Percentiles rank a stretch among this genome's conserved stretches.
Evolutionary conservation across 2,329 filamentous ascomycete genomes (phyloP).

Genomic region (Aspergillus niger): DNA sequence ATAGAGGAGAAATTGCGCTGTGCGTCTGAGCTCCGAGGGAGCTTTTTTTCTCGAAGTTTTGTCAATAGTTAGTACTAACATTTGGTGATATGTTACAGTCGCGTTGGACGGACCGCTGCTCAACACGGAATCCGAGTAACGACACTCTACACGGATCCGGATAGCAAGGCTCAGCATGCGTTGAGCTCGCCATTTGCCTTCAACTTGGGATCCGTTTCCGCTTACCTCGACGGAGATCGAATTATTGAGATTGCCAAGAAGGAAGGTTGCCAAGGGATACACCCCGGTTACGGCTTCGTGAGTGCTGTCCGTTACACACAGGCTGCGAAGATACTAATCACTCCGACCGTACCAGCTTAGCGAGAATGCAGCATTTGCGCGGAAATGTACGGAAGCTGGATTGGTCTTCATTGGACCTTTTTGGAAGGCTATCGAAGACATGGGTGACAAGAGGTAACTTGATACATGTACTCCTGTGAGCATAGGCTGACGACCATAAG

Average conservation of each 20-base stretch:
- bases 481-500: conserved; percentile 31
- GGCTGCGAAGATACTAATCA: conserved; percentile 3
- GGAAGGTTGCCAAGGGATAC: conserved; percentile 84
- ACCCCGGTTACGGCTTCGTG: conserved; percentile 90
- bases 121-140: conserved; percentile 90
- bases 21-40: conserved; percentile 32
- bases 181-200: conserved; percentile 79
- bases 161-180: conserved; percentile 84
- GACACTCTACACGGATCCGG: conserved; percentile 91
- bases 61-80: conserved; percentile 5
- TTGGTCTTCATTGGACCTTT: conserved; percentile 94
- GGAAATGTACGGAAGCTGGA: conserved; percentile 83
- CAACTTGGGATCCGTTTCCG: conserved; percentile 77
- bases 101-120: conserved; percentile 84
- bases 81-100: conserved; percentile 43
- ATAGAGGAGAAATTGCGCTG: conserved; percentile 94
- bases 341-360: conserved; percentile 57
- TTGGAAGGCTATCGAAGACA: conserved; percentile 70
- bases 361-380: conserved; percentile 89
- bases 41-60: neutral
- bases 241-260: conserved; percentile 87
- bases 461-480: neutral
- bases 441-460: conserved; percentile 81
- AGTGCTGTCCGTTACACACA: conserved; percentile 21
- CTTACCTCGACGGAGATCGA: conserved; percentile 89